Evolutionary conservation across 768 basidiomycete species (phyloP).

Genomic region (Trametes elegans): DNA sequence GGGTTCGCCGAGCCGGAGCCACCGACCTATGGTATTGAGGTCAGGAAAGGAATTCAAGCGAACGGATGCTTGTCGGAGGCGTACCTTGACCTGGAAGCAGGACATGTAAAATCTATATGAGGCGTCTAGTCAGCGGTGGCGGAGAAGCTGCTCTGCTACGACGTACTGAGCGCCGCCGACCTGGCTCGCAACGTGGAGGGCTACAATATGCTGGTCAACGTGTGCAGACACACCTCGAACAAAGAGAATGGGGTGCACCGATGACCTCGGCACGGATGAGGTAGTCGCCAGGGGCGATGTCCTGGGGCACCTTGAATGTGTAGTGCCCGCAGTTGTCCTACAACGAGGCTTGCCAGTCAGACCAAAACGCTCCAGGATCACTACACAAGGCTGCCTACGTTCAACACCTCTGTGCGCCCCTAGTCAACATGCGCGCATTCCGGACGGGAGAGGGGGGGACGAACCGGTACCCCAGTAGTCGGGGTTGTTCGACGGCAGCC

Average conservation of each 20-base stretch:
- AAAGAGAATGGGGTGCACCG: slow-evolving; percentile 31
- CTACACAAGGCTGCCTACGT: slow-evolving; percentile 18
- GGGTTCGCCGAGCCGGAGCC: slow-evolving; percentile 38
- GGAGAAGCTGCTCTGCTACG: neutral
- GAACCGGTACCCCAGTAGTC: slow-evolving; percentile 43
- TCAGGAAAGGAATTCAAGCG: neutral
- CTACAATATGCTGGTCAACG: slow-evolving; percentile 17
- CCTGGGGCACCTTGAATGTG: slow-evolving; percentile 44
- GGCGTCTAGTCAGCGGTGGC: neutral
- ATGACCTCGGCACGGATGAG: slow-evolving; percentile 51
- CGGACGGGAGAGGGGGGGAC: neutral
- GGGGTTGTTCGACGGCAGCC: slow-evolving; percentile 46
- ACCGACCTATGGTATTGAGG: slow-evolving; percentile 27
- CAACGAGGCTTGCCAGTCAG: neutral
- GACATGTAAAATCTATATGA: slow-evolving; percentile 41
- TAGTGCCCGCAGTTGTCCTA: slow-evolving; percentile 54
- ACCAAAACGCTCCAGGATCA: too few species aligned
- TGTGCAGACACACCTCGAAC: neutral
- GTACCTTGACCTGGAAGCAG: slow-evolving; percentile 42
- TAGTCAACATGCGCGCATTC: too few species aligned
- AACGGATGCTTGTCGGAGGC: neutral
- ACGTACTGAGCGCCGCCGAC: slow-evolving; percentile 40
- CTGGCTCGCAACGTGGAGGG: slow-evolving; percentile 51
- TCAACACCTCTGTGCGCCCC: slow-evolving; percentile 37
- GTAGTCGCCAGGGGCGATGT: slow-evolving; percentile 44